Evolutionary conservation across 192 early-diverging fungal genomes (phyloP), one percentile per base, ranked within the genome.

Genomic region (Mycoemilia scoparia): DNA sequence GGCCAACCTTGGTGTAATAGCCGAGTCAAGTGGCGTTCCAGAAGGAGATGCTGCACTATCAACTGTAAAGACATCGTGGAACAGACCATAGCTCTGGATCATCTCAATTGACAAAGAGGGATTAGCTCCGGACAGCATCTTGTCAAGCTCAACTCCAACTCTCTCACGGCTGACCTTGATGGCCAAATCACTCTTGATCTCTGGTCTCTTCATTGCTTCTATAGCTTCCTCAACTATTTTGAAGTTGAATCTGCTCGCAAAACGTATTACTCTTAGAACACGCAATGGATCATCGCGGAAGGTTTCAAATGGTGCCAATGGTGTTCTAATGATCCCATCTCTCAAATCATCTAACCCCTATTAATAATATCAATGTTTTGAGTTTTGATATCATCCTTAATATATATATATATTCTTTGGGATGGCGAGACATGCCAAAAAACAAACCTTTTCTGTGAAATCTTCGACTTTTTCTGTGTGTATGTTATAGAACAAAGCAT

Each of bases 401-500:
- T 23, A 27, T 17, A 16, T 18, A 33, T 17, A 19, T 20, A n/a
- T 52, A 31, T 2, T 29, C 10, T 23, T 11, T 36, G 24, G 18
- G 24, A n/a, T n/a, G n/a, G n/a, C n/a, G n/a, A n/a, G n/a, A n/a
- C n/a, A 14, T 46, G 17, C 7, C 11, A 12, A 43, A 65, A 63
- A 29, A 54, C 44, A n/a, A n/a, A n/a, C n/a, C n/a, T n/a, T n/a
- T 8, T 63, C 57, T 2, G 83, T 91, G 36, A 76, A 87, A 53
- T 96, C 90, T 60, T 96, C 90, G 5, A 96, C 79, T 21, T 53
- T 5, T 1, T 52, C 36, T 0, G 85, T 83, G 39, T 84, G 75
- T 8, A 99, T 70, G 55, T 99, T 99, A 62, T 89, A 99, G 37
- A 99, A 93, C 30, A 99, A 63, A 9, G 89, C 77, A 43, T 99